Evolutionary conservation across 225 moss, liverwort and hornwort genomes (phyloP).

Genomic region (Lunularia cruciata): DNA sequence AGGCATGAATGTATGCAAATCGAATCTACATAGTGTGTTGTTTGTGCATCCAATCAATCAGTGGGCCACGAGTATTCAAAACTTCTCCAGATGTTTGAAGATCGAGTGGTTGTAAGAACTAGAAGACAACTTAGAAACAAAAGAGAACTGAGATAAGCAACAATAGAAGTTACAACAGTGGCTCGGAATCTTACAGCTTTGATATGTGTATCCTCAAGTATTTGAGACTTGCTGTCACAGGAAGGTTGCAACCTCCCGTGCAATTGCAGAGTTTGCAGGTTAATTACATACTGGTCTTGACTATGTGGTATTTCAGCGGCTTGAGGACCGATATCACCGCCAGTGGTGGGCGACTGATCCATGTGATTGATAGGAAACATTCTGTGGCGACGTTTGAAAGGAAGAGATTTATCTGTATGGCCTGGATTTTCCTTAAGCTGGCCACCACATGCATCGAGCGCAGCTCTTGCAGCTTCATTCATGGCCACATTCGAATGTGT

Average conservation of each 20-base stretch:
- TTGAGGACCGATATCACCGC: conserved; percentile 16
- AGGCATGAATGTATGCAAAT: no score
- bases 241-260: conserved; percentile 34
- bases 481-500: conserved; percentile 43
- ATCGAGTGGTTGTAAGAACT: no score
- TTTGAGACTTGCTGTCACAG: conserved; percentile 39
- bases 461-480: conserved; percentile 53
- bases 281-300: conserved; percentile 30
- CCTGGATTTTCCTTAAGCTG: conserved; percentile 42
- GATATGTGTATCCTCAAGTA: conserved; percentile 37
- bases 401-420: conserved; percentile 18
- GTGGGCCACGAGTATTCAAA: no score
- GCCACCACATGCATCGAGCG: conserved; percentile 49
- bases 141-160: no score
- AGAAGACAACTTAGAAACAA: neutral
- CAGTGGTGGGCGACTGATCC: neutral
- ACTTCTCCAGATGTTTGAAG: no score
- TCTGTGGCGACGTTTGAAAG: conserved; percentile 26
- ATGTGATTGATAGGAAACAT: conserved; percentile 28
- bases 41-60: no score
- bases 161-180: no score
- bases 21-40: no score
- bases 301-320: conserved; percentile 12
- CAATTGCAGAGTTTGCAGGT: conserved; percentile 31
- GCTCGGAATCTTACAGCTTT: conserved; percentile 42